Evolutionary conservation across 2,329 filamentous ascomycete species (phyloP).

Genomic region (Epichloe sylvatica): DNA sequence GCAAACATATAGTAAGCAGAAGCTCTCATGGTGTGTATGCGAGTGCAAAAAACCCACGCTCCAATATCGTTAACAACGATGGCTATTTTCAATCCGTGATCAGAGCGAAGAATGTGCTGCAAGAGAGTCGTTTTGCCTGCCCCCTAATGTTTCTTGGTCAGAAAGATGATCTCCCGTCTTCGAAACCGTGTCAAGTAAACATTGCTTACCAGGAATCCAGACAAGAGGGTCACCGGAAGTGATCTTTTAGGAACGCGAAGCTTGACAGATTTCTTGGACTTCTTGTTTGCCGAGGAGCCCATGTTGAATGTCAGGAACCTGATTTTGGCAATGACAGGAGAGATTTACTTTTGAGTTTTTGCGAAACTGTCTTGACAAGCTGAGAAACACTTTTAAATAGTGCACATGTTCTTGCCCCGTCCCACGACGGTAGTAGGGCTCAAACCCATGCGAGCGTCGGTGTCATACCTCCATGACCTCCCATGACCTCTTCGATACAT

Average conservation of each 20-base stretch:
- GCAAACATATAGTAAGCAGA: not conserved
- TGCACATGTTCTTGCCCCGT: not conserved
- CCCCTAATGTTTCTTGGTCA: conserved; percentile 29
- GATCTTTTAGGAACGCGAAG: conserved; percentile 10
- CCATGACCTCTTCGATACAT: not conserved
- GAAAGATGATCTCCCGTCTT: not conserved
- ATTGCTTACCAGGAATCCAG: conserved; percentile 19
- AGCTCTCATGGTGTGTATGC: rapidly evolving
- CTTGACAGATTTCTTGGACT: conserved; percentile 1
- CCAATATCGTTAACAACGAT: conserved; percentile 64
- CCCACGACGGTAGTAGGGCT: not conserved
- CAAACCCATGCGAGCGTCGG: not conserved
- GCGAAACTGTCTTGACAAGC: not conserved
- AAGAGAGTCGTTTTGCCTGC: conserved; percentile 59
- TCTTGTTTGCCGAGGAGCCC: not conserved
- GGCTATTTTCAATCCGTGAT: conserved; percentile 55
- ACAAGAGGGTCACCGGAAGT: conserved; percentile 21
- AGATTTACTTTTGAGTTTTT: too few relatives aligned
- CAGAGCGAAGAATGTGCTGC: conserved; percentile 51
- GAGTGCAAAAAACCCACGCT: conserved; percentile 23
- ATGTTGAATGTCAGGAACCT: not conserved
- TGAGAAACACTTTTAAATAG: not conserved
- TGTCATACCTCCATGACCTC: not conserved
- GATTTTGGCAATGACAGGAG: too few relatives aligned
- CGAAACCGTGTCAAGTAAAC: not conserved